Conservation (phyloP, 352 stramenopile species). For the Globisporangium yorkense region DNA sequence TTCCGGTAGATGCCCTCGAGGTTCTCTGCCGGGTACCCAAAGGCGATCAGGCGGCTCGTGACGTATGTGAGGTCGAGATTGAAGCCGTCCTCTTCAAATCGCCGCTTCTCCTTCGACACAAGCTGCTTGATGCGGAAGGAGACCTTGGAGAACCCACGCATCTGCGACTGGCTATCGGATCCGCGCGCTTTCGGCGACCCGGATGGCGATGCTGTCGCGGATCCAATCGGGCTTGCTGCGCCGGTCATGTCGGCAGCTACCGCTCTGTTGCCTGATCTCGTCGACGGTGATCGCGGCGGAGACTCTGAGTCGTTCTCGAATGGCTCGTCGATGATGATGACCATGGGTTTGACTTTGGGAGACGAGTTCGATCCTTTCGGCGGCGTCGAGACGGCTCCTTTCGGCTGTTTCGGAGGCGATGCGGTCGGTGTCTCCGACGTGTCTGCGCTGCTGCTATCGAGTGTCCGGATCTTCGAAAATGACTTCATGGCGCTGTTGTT, state of each 20-base stretch:
- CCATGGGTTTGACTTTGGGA: constrained; percentile 17
- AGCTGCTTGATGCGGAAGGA: constrained; percentile 72
- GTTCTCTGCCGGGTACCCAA: constrained; percentile 86
- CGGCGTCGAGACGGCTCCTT: not conserved
- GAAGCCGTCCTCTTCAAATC: constrained; percentile 85
- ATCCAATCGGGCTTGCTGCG: not conserved
- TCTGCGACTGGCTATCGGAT: constrained; percentile 22
- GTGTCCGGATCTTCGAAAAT: constrained; percentile 3
- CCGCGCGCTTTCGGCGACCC: constrained; percentile 11
- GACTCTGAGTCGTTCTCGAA: not conserved
- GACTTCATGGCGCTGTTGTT: constrained; percentile 5
- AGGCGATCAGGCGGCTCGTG: constrained; percentile 77
- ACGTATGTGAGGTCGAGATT: constrained; percentile 92
- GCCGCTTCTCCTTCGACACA: constrained; percentile 88
- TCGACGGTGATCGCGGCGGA: not conserved
- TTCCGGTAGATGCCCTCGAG: constrained; percentile 89
- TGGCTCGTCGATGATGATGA: constrained; percentile 9
- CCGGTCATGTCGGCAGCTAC: not conserved
- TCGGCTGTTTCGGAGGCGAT: not conserved
- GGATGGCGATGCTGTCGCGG: not conserved
- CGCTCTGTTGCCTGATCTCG: not conserved
- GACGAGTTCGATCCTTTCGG: constrained; percentile 11
- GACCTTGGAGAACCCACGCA: constrained; percentile 33
- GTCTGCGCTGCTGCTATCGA: not conserved
- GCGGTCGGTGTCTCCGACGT: not conserved